A percentile compares a stretch with the other conserved stretches of the same genome.
Conservation (phyloP, 2,329 filamentous ascomycete genomes). For the Fusarium neocosmosporiellum region DNA sequence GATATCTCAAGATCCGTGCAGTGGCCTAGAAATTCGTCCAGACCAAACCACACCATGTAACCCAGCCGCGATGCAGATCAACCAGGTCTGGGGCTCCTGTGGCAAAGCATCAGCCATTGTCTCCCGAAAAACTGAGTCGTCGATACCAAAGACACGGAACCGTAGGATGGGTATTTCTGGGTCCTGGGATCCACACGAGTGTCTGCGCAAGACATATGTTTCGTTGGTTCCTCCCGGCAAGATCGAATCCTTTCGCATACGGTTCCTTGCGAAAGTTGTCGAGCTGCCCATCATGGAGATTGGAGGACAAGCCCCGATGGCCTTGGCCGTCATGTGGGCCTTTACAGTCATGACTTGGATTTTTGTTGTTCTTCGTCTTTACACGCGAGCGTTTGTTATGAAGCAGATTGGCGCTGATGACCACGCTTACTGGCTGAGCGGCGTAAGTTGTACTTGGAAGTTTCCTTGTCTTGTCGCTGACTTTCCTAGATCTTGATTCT, state of each 20-base stretch:
- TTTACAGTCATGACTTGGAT: constrained; percentile 38
- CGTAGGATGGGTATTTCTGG: neutral
- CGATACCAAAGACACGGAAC: neutral
- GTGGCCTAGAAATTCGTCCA: neutral
- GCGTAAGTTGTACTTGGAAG: no score
- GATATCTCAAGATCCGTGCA: neutral
- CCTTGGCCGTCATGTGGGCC: constrained; percentile 41
- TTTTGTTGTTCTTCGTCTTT: constrained; percentile 51
- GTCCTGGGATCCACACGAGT: neutral
- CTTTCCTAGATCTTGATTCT: constrained; percentile 38
- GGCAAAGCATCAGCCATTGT: neutral
- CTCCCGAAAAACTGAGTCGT: neutral
- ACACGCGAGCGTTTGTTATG: constrained; percentile 47
- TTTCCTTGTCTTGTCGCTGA: no score
- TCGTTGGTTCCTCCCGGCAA: neutral
- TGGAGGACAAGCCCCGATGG: constrained; percentile 32
- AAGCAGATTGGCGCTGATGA: constrained; percentile 46
- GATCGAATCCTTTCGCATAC: neutral
- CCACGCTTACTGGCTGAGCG: constrained; percentile 43
- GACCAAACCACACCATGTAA: constrained; percentile 1
- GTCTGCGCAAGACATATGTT: neutral
- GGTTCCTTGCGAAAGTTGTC: neutral
- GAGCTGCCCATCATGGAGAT: constrained; percentile 22
- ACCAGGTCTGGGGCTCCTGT: neutral
- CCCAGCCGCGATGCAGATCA: neutral